Evolutionary conservation across 2,329 filamentous ascomycete genomes (phyloP), one percentile per base, ranked within the genome.

Genomic region (Venturia aucupariae): DNA sequence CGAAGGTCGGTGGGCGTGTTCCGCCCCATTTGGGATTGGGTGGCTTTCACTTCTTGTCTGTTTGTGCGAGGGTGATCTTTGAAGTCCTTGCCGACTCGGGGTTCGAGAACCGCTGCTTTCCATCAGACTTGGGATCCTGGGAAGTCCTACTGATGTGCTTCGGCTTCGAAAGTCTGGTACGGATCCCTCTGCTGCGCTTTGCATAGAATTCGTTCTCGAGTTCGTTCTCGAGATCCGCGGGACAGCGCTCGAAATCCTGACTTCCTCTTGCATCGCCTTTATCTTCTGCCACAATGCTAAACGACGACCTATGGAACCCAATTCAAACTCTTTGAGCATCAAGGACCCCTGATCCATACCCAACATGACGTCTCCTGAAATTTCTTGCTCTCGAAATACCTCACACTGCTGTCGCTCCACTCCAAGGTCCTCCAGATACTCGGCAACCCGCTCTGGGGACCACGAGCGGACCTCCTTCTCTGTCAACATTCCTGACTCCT

Each of bases 281-380:
- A 97, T 92, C 76, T 94, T 96, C 76, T 97, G 91, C 93, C 93
- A 97, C 2, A 92, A 96, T 75, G 95, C 95, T 67, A 97, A 78
- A 67, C 93, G 84, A 65, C 90, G 84, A 10, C 93, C 93, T 69
- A 97, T 92, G 3, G 92, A 90, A 22, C 93, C 93, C 68, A 97
- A 82, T 69, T 97, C 90, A 70, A 97, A 96, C 59, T 94, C 92
- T 73, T 96, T 96, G 79, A 97, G 88, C 74, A 97, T 96, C 19
- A 97, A 82, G 46, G 94, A 95, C 65, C 90, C 90, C 77, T 97
- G 93, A 70, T 97, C 92, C 90, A 97, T 96, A 63, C 90, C 90
- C 62, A 99, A 78, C 46, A 99, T 78, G 4, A 97, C 93, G 71
- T 97, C 92, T 60, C 94, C 94, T 2, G 90, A 88, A 65, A 99